Percentiles rank a stretch among this genome's conserved stretches.
Conservation (phyloP, 192 early-diverging fungal genomes). For the Allomyces javanicus region DNA sequence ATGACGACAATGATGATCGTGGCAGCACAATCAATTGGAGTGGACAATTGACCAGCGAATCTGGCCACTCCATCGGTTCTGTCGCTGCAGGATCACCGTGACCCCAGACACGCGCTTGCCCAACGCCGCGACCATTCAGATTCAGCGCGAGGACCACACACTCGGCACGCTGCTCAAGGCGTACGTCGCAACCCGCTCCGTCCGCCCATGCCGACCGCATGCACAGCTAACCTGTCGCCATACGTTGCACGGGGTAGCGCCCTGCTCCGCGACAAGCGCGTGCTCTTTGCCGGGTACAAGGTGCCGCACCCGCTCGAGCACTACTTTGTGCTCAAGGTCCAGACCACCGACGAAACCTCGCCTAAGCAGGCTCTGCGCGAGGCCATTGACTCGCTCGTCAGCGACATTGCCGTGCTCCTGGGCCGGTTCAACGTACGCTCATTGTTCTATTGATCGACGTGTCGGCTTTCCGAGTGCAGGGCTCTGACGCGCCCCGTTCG, state of each 20-base stretch:
- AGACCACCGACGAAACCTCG: constrained; percentile 69
- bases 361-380: constrained; percentile 61
- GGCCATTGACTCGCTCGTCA: constrained; percentile 58
- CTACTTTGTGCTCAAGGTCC: constrained; percentile 72
- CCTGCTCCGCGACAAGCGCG: constrained; percentile 75
- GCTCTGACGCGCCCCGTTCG: too few species aligned
- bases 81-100: constrained; percentile 42
- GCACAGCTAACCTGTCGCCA: not conserved
- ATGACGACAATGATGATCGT: too few species aligned
- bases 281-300: constrained; percentile 92
- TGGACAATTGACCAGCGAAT: not conserved
- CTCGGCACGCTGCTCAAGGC: constrained; percentile 82
- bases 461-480: too few species aligned
- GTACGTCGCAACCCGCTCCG: constrained; percentile 22
- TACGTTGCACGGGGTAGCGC: constrained; percentile 23
- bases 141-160: constrained; percentile 94
- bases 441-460: not conserved
- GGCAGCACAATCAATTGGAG: not conserved
- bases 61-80: not conserved
- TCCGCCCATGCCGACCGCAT: not conserved
- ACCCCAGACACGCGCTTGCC: constrained; percentile 75
- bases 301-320: constrained; percentile 91
- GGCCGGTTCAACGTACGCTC: constrained; percentile 57
- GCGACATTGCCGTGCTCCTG: constrained; percentile 52
- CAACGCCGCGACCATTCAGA: constrained; percentile 77